Conservation (phyloP, 768 basidiomycete species). For the Grammothele lineata region DNA sequence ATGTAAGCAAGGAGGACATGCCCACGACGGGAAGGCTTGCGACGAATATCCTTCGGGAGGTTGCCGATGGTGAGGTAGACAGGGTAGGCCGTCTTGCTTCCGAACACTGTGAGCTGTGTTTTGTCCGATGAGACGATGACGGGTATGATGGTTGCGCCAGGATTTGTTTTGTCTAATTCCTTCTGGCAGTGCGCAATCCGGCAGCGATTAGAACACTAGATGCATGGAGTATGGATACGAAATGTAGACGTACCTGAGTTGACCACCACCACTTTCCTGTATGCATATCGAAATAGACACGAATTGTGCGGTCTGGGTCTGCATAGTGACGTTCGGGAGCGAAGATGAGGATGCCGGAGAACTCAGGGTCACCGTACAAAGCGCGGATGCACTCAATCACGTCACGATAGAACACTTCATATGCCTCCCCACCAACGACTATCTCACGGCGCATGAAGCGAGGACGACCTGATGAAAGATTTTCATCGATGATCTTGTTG, state of each 20-base stretch:
- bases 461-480: conserved; percentile 23
- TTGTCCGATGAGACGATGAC: conserved; percentile 22
- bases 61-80: conserved; percentile 27
- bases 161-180: conserved; percentile 11
- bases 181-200: not conserved
- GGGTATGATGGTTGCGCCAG: conserved; percentile 17
- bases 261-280: conserved; percentile 52
- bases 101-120: conserved; percentile 19
- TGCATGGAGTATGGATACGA: not conserved
- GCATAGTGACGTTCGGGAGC: conserved; percentile 35
- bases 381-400: conserved; percentile 33
- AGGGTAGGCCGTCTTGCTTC: conserved; percentile 18
- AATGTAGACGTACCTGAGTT: conserved; percentile 34
- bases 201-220: not conserved
- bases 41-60: conserved; percentile 20
- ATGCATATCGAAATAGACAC: conserved; percentile 39
- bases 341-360: conserved; percentile 27
- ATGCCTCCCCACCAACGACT: conserved; percentile 25
- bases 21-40: conserved; percentile 18
- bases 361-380: conserved; percentile 32
- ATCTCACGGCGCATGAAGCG: conserved; percentile 26
- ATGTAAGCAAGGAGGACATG: conserved; percentile 24
- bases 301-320: conserved; percentile 21
- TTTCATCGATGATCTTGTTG: conserved; percentile 30
- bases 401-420: conserved; percentile 32